These are phyloP conservation scores for Sphenostylis stenocarpa DNA, from an alignment of 306 rosid species.

Conservation along the genomic window DNA sequence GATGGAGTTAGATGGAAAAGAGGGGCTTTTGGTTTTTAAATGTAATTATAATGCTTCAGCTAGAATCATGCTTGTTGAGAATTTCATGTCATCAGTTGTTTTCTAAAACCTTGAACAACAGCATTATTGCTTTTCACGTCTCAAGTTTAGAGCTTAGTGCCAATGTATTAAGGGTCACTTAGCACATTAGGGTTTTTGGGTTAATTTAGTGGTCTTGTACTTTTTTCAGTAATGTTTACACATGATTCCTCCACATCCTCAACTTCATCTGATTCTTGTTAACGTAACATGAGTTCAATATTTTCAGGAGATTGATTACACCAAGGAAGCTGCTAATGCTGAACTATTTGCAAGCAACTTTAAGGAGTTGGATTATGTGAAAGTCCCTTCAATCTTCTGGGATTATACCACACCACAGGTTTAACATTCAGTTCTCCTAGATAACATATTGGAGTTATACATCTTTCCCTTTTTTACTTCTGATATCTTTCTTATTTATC, in stretches of 20 bases:
- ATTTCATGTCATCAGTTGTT: slow-evolving; percentile 15
- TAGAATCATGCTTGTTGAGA: slow-evolving; percentile 17
- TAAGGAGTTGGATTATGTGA: slow-evolving; percentile 79
- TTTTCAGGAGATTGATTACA: slow-evolving; percentile 98
- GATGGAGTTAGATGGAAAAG: slow-evolving; percentile 7
- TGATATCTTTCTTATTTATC: slow-evolving; percentile 15
- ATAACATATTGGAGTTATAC: slow-evolving; percentile 21
- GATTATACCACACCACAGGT: slow-evolving; percentile 98
- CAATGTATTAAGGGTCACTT: neutral
- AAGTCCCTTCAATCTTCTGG: slow-evolving; percentile 88
- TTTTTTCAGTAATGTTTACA: slow-evolving; percentile 28
- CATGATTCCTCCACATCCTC: slow-evolving; percentile 18
- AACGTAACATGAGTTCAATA: slow-evolving; percentile 25
- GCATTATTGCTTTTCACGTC: neutral
- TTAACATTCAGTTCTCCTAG: slow-evolving; percentile 24
- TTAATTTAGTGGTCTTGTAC: slow-evolving; percentile 17
- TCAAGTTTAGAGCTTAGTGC: neutral
- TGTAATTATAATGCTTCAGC: slow-evolving; percentile 21
- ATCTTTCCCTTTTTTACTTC: slow-evolving; percentile 2
- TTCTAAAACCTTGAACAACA: neutral
- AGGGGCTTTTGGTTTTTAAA: slow-evolving; percentile 8
- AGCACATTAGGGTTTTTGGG: neutral
- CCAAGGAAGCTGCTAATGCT: slow-evolving; percentile 95
- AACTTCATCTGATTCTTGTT: slow-evolving; percentile 13
- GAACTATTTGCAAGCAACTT: slow-evolving; percentile 89